Evolutionary conservation across 1,139 yeast genomes (phyloP), one percentile per base, ranked within the genome.

Genomic region (Sugiyamaella castrensis): DNA sequence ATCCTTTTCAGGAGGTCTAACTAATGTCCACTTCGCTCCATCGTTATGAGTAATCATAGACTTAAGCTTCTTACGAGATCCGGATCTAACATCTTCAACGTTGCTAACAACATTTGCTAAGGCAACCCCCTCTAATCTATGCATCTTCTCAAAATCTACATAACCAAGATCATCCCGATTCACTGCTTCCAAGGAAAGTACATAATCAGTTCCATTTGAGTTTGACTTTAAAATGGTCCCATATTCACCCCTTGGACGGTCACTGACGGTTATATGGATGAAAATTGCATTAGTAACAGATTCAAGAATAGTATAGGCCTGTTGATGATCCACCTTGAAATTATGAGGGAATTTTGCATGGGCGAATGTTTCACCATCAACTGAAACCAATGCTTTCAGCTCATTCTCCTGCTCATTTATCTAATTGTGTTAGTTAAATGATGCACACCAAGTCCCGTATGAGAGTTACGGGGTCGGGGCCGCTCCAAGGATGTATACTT

Each of bases 121-220:
- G 1, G 87, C 76, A 10, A 89, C 82, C 36, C 99, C 98, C 65
- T 92, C 98, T n/a, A 91, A 68, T 0, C 89, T 88, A 57, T 82
- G 84, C 60, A 89, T 75, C 55, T 85, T 80, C 63, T 92, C 98
- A 67, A 81, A 92, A 67, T 92, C 99, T 47, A 87, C 97, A 68
- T 67, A 89, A 0, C 98, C 98, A 6, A 59, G 58, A 5, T 58
- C 58, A 56, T 88, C 79, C 60, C 98, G 75, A 65, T 91, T 92
- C 8, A 89, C 97, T 51, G 77, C 66, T n/a, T 77, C 79, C 56
- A 86, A 74, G 1, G 92, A 72, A 29, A 82, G 71, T 2, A 87
- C 92, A 64, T 87, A 91, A n/a, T 87, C 80, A 0, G 98, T 89
- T 53, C 99, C 99, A 60, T 91, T 88, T n/a, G 87, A 86, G 64